phyloP scores from a whole-genome alignment of 2,329 filamentous ascomycete genomes.

The Calonectria pseudoreteaudii region DNA sequence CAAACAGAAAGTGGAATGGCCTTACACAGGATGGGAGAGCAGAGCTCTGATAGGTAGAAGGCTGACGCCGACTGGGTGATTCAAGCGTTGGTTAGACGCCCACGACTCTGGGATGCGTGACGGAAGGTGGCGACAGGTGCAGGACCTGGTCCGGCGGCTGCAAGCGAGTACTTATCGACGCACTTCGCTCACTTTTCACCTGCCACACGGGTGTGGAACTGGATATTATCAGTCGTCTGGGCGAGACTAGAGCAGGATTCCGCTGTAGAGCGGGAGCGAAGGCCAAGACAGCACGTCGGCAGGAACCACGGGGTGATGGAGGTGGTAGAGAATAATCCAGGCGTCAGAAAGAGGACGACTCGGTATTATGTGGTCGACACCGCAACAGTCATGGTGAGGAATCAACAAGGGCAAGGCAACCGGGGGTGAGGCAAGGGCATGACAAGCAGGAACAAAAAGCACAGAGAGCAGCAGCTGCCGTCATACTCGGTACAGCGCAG shows the following conservation, averaged over 20 bases:
- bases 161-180: constrained; percentile 22
- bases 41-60: constrained; percentile 45
- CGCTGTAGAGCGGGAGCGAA: background rate
- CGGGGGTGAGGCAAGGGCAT: constrained; percentile 17
- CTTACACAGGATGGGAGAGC: constrained; percentile 40
- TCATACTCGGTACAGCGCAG: background rate
- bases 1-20: constrained; percentile 41
- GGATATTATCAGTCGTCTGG: background rate
- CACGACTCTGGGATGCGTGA: constrained; percentile 28
- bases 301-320: background rate
- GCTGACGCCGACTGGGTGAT: constrained; percentile 39
- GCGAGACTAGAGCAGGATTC: background rate
- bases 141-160: constrained; percentile 32
- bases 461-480: constrained; percentile 10
- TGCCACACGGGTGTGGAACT: background rate
- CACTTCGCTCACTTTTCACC: background rate
- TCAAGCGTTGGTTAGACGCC: constrained; percentile 43
- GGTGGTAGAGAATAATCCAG: background rate
- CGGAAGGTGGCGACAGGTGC: constrained; percentile 15
- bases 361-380: constrained; percentile 24
- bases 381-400: constrained; percentile 6
- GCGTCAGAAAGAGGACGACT: constrained; percentile 12
- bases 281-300: background rate
- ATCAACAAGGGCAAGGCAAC: background rate
- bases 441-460: constrained; percentile 18